Percentiles rank a stretch among this genome's conserved stretches.
Evolutionary conservation across 2,329 filamentous ascomycete species (phyloP).

Genomic region (Pseudogymnoascus sp.): DNA sequence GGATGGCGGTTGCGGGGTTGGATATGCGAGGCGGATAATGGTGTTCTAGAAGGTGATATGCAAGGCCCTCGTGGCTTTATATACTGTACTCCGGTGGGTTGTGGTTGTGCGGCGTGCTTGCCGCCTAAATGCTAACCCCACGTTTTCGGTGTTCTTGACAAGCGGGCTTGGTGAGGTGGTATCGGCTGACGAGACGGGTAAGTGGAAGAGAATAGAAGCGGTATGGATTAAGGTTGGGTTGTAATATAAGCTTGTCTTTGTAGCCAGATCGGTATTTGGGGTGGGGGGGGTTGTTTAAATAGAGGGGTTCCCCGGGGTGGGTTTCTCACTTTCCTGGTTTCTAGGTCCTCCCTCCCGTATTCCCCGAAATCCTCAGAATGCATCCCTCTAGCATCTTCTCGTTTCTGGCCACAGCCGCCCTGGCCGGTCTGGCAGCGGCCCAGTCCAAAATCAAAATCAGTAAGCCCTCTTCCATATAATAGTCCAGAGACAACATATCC

Average conservation of each 20-base stretch:
- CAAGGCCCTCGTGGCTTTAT: no score
- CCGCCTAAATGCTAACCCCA: neutral
- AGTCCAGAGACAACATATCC: neutral
- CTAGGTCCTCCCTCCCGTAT: neutral
- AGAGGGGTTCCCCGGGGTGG: neutral
- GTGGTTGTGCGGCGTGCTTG: neutral
- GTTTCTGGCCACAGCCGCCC: neutral
- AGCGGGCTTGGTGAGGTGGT: no score
- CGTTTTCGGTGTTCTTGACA: no score
- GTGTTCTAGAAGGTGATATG: neutral
- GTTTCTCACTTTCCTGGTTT: neutral
- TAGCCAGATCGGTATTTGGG: no score
- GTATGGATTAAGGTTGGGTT: neutral
- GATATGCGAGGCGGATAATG: neutral
- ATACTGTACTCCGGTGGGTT: neutral
- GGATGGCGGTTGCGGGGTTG: neutral
- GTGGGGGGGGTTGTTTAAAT: neutral
- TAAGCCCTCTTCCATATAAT: neutral
- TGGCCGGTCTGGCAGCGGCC: neutral
- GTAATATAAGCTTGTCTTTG: neutral
- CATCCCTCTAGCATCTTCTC: neutral
- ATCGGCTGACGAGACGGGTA: neutral
- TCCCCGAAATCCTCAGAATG: neutral
- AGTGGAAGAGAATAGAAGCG: neutral
- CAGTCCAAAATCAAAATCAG: neutral